Conservation (phyloP, 108 stramenopile species). For the Pseudonitzschia delicatissima region DNA sequence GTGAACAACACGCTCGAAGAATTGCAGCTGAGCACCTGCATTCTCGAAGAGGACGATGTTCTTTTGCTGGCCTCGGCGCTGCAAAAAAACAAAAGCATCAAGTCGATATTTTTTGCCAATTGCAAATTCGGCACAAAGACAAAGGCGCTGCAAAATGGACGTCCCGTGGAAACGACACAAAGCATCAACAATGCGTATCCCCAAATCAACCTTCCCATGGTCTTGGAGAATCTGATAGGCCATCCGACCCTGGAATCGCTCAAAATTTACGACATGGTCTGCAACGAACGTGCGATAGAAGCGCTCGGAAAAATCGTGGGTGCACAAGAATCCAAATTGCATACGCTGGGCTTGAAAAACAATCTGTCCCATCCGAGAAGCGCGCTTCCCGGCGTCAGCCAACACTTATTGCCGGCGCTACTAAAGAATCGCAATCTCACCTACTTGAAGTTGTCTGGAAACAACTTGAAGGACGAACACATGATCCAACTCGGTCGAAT, state of each 20-base stretch:
- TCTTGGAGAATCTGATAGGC: slow-evolving; percentile 4
- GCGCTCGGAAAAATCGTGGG: slow-evolving; percentile 11
- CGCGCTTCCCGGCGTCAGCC: neutral
- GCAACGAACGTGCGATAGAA: slow-evolving; percentile 12
- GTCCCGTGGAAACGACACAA: neutral
- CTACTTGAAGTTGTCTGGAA: slow-evolving; percentile 23
- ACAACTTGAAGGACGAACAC: slow-evolving; percentile 19
- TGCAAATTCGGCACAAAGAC: slow-evolving; percentile 22
- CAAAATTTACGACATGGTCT: slow-evolving; percentile 22
- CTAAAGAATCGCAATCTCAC: slow-evolving; percentile 8
- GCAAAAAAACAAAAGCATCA: slow-evolving; percentile 4
- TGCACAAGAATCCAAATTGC: slow-evolving; percentile 2
- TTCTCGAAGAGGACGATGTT: slow-evolving; percentile 18
- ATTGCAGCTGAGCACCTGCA: slow-evolving; percentile 17
- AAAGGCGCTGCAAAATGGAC: too few relatives aligned
- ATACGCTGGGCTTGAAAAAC: slow-evolving; percentile 23
- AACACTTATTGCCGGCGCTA: slow-evolving; percentile 10
- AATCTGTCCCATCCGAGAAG: slow-evolving; percentile 22
- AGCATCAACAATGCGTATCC: slow-evolving; percentile 5
- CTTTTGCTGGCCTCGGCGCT: slow-evolving; percentile 16
- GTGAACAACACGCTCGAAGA: neutral
- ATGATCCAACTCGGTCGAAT: slow-evolving; percentile 16
- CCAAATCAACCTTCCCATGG: neutral
- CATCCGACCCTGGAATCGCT: slow-evolving; percentile 20
- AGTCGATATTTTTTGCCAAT: slow-evolving; percentile 20